Percentiles rank a stretch among this genome's conserved stretches.
Evolutionary conservation across 805 yeast species (phyloP).

Genomic region (Debaryomyces castellii): DNA sequence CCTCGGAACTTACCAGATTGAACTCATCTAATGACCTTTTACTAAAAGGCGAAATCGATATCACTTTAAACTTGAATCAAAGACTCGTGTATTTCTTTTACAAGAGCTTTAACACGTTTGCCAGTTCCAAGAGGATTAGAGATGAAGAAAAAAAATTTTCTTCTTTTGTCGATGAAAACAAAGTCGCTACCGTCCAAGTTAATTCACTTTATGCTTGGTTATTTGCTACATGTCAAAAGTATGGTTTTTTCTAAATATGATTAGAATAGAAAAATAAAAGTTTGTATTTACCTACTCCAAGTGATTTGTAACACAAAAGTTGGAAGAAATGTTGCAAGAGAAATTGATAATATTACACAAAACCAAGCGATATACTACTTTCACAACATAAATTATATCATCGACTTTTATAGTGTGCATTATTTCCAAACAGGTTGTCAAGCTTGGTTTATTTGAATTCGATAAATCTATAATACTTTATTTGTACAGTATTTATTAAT

Average conservation of each 20-base stretch:
- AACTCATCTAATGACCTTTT: constrained; percentile 5
- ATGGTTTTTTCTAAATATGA: constrained; percentile 19
- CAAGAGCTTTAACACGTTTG: constrained; percentile 8
- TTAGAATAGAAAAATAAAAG: background rate
- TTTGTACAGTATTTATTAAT: background rate
- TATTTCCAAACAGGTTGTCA: background rate
- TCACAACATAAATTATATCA: background rate
- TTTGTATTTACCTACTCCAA: background rate
- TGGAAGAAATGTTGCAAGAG: background rate
- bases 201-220: constrained; percentile 16
- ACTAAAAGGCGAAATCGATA: constrained; percentile 1
- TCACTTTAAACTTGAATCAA: constrained; percentile 14
- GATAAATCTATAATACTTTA: background rate
- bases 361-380: background rate
- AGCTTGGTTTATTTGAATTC: background rate
- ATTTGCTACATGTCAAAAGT: constrained; percentile 22
- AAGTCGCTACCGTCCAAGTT: constrained; percentile 7
- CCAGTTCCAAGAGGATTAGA: constrained; percentile 11
- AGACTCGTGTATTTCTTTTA: constrained; percentile 12
- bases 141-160: constrained; percentile 18
- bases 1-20: constrained; percentile 8
- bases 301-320: background rate
- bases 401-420: background rate
- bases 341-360: background rate
- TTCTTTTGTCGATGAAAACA: constrained; percentile 20